Evolutionary conservation across 805 yeast genomes (phyloP).

Genomic region (Saccharomycopsis fermentans): DNA sequence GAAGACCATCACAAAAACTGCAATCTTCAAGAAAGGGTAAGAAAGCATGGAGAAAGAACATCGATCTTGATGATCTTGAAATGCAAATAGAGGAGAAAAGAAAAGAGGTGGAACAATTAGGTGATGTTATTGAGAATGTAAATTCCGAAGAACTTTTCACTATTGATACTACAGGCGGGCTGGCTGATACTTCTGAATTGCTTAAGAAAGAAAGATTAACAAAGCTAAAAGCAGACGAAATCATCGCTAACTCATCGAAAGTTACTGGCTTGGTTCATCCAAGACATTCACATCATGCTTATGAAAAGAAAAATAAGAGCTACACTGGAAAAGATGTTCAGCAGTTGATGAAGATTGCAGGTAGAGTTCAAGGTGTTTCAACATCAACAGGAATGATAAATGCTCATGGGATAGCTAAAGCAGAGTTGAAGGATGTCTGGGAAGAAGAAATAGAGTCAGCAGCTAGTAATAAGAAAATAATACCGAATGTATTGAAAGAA

Average conservation of each 20-base stretch:
- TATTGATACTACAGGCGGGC: slow-evolving; percentile 54
- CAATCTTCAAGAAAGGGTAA: slow-evolving; percentile 89
- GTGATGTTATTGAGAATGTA: slow-evolving; percentile 32
- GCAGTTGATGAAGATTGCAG: slow-evolving; percentile 65
- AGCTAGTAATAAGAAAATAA: slow-evolving; percentile 19
- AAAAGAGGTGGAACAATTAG: slow-evolving; percentile 48
- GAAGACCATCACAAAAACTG: slow-evolving; percentile 46
- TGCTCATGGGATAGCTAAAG: slow-evolving; percentile 51
- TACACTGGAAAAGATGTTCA: slow-evolving; percentile 54
- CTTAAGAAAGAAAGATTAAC: slow-evolving; percentile 33
- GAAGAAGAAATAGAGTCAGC: slow-evolving; percentile 26
- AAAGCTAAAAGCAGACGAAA: slow-evolving; percentile 52
- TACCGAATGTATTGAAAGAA: slow-evolving; percentile 32
- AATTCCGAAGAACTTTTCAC: slow-evolving; percentile 42
- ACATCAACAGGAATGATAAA: slow-evolving; percentile 43
- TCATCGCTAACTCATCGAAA: slow-evolving; percentile 68
- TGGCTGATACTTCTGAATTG: slow-evolving; percentile 29
- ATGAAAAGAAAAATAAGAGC: slow-evolving; percentile 41
- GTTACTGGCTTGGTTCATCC: slow-evolving; percentile 48
- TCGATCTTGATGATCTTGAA: slow-evolving; percentile 75
- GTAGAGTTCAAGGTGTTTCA: slow-evolving; percentile 50
- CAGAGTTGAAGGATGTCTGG: slow-evolving; percentile 63
- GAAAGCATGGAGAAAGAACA: slow-evolving; percentile 86
- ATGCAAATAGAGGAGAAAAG: slow-evolving; percentile 56
- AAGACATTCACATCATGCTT: slow-evolving; percentile 29